Evolutionary conservation across 2,329 filamentous ascomycete genomes (phyloP), one percentile per base, ranked within the genome.

Genomic region (Fonsecaea multimorphosa): DNA sequence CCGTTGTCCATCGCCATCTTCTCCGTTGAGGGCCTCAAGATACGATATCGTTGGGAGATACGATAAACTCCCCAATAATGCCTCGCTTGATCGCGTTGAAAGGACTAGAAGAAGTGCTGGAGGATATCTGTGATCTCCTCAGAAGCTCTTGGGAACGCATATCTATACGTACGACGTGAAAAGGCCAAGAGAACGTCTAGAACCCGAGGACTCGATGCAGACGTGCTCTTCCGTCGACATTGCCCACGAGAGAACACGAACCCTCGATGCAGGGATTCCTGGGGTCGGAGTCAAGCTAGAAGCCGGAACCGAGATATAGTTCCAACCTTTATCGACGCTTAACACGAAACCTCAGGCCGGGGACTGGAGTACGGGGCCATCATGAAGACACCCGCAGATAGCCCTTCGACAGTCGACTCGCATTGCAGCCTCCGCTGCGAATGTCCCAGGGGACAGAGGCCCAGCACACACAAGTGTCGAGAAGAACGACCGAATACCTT

Each of bases 291-390:
- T 46, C 40, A 46, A 46, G 40, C 40, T 22, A 46, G 40, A 46
- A n/a, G 40, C 40, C 40, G 40, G 40, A 46, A 46, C 40, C 40
- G 40, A 22, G 40, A 46, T 46, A 46, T 46, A 46, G 40, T 46
- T 46, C 40, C 40, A 46, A 68, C 73, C 11, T 31, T 31, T 8
- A 3, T 31, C 29, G 29, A 31, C 29, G 29, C 29, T 31, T 8
- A 4, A 31, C 29, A 4, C 29, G 29, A 31, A 31, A 31, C 29
- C 3, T 31, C 3, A 31, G 29, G 29, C 29, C 8, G 29, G 29
- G 29, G 29, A 31, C 8, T 31, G 29, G 29, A 31, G 29, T 31
- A 31, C 29, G 29, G 29, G 29, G 29, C 29, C 3, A 8, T 31
- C 29, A 31, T 31, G 29, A 8, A 8, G 29, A 31, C 29, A 31